Conservation (phyloP, 2,329 filamentous ascomycete genomes). For the Metarhizium guizhouense region DNA sequence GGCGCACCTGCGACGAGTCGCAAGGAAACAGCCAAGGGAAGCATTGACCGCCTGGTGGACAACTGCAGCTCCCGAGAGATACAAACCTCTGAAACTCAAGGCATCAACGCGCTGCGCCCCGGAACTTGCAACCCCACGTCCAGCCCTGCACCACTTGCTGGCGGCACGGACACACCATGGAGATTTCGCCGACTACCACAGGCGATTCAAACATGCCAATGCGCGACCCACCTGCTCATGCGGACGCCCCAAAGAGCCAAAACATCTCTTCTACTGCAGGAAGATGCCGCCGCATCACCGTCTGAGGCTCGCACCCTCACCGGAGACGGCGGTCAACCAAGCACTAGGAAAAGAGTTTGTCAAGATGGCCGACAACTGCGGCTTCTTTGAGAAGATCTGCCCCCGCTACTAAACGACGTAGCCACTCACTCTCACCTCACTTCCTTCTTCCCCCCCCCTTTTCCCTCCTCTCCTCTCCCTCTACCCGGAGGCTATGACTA, state of each 20-base stretch:
- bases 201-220: not conserved
- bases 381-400: too few relatives aligned
- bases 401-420: too few relatives aligned
- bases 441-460: too few relatives aligned
- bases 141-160: not conserved
- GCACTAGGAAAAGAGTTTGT: too few relatives aligned
- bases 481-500: too few relatives aligned
- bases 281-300: not conserved
- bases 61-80: not conserved
- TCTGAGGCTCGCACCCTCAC: not conserved
- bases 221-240: not conserved
- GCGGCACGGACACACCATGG: not conserved
- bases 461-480: too few relatives aligned
- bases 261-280: not conserved
- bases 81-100: too few relatives aligned
- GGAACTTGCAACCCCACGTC: not conserved
- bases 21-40: constrained; percentile 3
- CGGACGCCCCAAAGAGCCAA: not conserved
- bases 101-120: not conserved
- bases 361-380: too few relatives aligned
- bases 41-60: constrained; percentile 4
- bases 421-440: too few relatives aligned
- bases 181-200: not conserved
- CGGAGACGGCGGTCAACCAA: not conserved
- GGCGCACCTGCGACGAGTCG: constrained; percentile 1